Evolutionary conservation across 2,329 filamentous ascomycete genomes (phyloP).

Genomic region (Penicillium sp.): DNA sequence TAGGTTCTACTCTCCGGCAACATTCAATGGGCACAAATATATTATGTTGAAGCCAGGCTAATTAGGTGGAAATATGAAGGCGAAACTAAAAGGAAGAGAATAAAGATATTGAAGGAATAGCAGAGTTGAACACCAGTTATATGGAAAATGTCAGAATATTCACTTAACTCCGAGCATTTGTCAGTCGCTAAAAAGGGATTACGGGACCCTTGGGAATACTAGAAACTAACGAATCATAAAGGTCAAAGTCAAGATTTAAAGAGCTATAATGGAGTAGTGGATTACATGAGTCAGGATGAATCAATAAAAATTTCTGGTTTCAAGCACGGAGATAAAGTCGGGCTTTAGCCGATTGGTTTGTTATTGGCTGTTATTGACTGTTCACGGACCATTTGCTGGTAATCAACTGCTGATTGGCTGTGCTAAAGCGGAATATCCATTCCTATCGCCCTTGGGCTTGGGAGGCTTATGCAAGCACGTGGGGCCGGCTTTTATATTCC

Average conservation of each 20-base stretch:
- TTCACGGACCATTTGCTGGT: background rate
- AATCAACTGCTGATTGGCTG: background rate
- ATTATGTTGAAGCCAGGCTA: conserved; percentile 12
- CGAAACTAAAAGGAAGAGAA: background rate
- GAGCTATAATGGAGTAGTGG: conserved; percentile 16
- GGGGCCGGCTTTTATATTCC: conserved; percentile 3
- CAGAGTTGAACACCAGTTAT: background rate
- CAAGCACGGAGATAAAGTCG: conserved; percentile 16
- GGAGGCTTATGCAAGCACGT: background rate
- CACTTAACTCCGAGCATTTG: conserved; percentile 2
- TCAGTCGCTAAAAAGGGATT: background rate
- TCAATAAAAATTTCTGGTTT: conserved; percentile 9
- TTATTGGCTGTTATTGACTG: background rate
- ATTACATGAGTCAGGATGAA: conserved; percentile 21
- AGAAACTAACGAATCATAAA: background rate
- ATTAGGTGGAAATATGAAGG: background rate
- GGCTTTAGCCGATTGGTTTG: background rate
- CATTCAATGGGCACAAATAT: conserved; percentile 9
- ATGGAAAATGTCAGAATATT: background rate
- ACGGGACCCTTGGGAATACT: background rate
- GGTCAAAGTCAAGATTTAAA: background rate
- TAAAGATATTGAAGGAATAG: background rate
- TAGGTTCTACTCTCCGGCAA: conserved; percentile 6
- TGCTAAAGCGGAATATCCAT: background rate
- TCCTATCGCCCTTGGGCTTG: background rate